Base-by-base conservation (phyloP, 805 yeast species). In the Candida silvicultrix region DNA sequence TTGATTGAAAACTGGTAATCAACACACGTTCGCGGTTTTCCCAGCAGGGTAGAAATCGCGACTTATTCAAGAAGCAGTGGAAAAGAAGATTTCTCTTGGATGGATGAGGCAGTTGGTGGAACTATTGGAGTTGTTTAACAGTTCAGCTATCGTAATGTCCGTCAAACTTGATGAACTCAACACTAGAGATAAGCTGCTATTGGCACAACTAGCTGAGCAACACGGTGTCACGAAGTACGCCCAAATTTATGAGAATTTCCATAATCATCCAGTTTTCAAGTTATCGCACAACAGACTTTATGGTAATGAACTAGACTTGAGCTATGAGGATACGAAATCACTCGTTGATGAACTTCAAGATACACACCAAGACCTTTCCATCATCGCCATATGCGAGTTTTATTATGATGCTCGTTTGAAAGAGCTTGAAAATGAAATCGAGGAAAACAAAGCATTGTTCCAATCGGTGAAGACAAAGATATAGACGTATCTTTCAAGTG, bases 201-300 rank as follows among this genome's bases (percentile, higher is more conserved):
- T 59, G 3, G 44, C 43, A 2, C 63, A 59, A 43, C 21, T 57
- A 10, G 14, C 54, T 3, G 63, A 57, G 21, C 57, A 55, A 45
- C 44, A 50, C 19, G 58, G 59, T 9, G 7, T 9, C 14, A 16
- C 40, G 15, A 29, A 42, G 50, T 9, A 53, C 35, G 12, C n/a
- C 19, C 22, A 20, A 16, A 41, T 57, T 3, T 50, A 57, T 40
- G 22, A 41, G 10, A 42, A 44, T 28, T 56, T 42, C 44, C 40
- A 45, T 15, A 44, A 21, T 14, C 62, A 57, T 29, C 55, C 56
- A 12, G 62, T 49, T 3, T 56, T 52, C 37, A 32, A 40, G 19
- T 50, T 58, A 9, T 54, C 63, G 3, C 60, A 57, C 46, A 58
- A 58, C 47, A 49, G 45, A 38, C 46, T 55, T 38, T 23, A 48